phyloP scores from a whole-genome alignment of 139 green algal species.

The Coccomyxa sp. region DNA sequence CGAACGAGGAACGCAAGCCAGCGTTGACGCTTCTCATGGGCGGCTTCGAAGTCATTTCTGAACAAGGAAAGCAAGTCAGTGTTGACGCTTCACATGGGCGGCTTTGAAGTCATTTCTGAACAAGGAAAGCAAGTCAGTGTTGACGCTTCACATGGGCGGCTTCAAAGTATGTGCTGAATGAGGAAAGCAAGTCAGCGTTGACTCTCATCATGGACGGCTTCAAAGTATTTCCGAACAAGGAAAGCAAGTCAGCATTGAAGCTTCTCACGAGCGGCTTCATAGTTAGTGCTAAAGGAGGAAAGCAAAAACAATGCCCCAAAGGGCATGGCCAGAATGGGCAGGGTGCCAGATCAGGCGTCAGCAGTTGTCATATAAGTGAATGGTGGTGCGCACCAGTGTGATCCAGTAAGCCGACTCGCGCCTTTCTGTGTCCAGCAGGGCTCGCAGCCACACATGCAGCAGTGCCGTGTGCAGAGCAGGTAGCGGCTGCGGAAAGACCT shows the following conservation, averaged over 20 bases:
- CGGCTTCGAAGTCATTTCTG: too few relatives aligned
- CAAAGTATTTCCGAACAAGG: too few relatives aligned
- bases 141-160: constrained; percentile 1
- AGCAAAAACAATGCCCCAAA: not conserved
- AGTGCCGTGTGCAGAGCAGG: not conserved
- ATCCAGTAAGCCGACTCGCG: not conserved
- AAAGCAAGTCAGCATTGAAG: too few relatives aligned
- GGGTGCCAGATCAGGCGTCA: not conserved
- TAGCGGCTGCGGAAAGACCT: not conserved
- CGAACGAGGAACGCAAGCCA: too few relatives aligned
- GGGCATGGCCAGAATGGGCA: not conserved
- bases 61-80: too few relatives aligned
- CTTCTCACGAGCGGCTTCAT: too few relatives aligned
- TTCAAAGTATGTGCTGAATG: too few relatives aligned
- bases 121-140: too few relatives aligned
- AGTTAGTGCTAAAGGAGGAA: too few relatives aligned
- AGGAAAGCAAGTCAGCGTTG: too few relatives aligned
- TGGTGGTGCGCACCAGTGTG: too few relatives aligned
- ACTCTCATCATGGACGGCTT: not conserved
- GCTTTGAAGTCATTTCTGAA: too few relatives aligned
- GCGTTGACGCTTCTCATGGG: not conserved
- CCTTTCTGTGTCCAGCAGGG: not conserved
- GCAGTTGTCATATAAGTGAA: not conserved
- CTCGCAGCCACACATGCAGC: constrained; percentile 8
- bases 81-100: not conserved